Base-by-base conservation (phyloP, 371 early-diverging fungal species). In the Apophysomyces ossiformis region DNA sequence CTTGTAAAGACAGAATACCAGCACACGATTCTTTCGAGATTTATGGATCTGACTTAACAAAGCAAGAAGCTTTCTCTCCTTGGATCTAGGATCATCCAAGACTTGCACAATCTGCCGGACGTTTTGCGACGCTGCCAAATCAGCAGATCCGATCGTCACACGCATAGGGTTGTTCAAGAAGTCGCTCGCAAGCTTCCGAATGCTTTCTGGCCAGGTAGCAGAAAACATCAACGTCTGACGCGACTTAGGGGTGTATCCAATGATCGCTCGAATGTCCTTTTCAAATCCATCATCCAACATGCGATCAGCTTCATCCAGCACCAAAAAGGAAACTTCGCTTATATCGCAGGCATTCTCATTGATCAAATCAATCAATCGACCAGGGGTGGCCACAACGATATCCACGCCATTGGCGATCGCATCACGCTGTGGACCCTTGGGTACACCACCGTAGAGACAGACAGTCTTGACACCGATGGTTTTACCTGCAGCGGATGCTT, bases 81-180 rank as follows among this genome's bases (percentile, higher is more conserved):
- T 98, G 61, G 81, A 84, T 70, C 85, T 80, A 13, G 90, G 89
- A 57, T 88, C 82, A 44, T 90, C 88, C 54, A 95, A 46, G 8
- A 99, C 97, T 72, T 93, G 91, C 21, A 99, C 97, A 57, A 92
- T 89, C 79, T 99, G 99, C 37, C 90, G 88, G 58, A 99, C 94
- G 69, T 92, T 93, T 50, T 81, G 82, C 73, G 96, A 97, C 35
- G 98, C 96, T 37, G 94, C 87, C 50, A 98, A 85, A 60, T 99
- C 97, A 35, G 91, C 88, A 8, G 94, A 92, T 41, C 99, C 98
- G 61, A 99, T 94, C 7, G 94, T 95, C 36, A 99, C 91, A 69
- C 93, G 92, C 72, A 96, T 89, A 45, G 98, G 95, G 69, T 91
- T 87, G 62, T 70, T 79, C 72, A 96, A 79, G 77, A 94, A 97